Evolutionary conservation across 257 asterid genomes (phyloP).

Genomic region (Solanum chilense): DNA sequence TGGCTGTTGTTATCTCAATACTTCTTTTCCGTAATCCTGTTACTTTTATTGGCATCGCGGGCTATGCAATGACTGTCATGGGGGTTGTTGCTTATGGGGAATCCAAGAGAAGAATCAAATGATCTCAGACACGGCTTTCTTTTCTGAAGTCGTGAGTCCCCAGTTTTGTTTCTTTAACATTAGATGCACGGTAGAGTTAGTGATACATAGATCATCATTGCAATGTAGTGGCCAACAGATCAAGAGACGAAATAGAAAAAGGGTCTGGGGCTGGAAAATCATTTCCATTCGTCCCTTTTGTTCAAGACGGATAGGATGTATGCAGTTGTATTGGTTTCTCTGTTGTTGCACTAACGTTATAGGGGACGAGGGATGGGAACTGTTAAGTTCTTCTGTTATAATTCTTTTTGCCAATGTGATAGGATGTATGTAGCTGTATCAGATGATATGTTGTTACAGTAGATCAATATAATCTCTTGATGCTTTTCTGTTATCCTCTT

Average conservation of each 20-base stretch:
- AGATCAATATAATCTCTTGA: neutral
- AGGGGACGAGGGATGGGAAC: neutral
- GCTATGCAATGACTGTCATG: conserved; percentile 14
- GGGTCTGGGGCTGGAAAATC: neutral
- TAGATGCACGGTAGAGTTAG: neutral
- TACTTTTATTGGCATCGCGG: conserved; percentile 17
- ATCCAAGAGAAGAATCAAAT: conserved; percentile 20
- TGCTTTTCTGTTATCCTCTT: neutral
- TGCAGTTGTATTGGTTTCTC: neutral
- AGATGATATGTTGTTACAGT: neutral
- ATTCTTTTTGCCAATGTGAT: neutral
- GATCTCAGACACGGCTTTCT: neutral
- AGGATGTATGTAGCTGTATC: neutral
- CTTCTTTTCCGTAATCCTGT: conserved; percentile 19
- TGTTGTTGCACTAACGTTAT: neutral
- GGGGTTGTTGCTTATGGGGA: conserved; percentile 18
- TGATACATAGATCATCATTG: neutral
- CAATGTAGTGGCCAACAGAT: neutral
- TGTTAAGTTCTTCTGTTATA: neutral
- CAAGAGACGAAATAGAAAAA: neutral
- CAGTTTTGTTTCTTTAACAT: neutral
- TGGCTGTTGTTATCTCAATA: conserved; percentile 17
- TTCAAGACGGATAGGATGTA: neutral
- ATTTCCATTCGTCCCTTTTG: neutral
- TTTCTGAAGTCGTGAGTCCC: neutral